Conservation (phyloP, 2,329 filamentous ascomycete genomes). For the Pyrenophora graminea region DNA sequence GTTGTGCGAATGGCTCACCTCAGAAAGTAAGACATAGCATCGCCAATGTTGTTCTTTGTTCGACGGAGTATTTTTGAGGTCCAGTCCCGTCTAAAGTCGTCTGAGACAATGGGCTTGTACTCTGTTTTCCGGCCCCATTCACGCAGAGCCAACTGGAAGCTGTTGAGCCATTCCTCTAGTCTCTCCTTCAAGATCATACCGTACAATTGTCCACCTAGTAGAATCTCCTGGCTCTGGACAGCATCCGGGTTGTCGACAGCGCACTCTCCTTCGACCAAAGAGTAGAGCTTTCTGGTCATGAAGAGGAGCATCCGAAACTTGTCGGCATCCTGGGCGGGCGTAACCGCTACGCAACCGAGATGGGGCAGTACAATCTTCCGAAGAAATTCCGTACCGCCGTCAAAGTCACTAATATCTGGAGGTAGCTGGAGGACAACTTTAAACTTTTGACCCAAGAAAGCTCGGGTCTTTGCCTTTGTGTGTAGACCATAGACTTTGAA, state of each 20-base stretch:
- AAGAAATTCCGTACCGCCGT: constrained; percentile 88
- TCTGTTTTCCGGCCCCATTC: constrained; percentile 61
- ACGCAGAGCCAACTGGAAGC: constrained; percentile 58
- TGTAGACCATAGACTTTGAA: constrained; percentile 91
- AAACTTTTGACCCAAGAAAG: constrained; percentile 90
- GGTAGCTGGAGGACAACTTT: constrained; percentile 82
- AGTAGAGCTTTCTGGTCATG: constrained; percentile 95
- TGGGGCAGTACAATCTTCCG: constrained; percentile 90
- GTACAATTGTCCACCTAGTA: constrained; percentile 91
- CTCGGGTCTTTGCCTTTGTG: constrained; percentile 77
- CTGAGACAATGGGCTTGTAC: constrained; percentile 68
- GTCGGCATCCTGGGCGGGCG: constrained; percentile 80
- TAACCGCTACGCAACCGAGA: constrained; percentile 82
- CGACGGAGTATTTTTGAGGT: constrained; percentile 75
- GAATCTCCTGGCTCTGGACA: constrained; percentile 91
- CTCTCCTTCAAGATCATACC: constrained; percentile 95
- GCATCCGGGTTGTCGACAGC: constrained; percentile 95
- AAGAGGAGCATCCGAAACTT: constrained; percentile 94
- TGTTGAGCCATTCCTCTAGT: constrained; percentile 85
- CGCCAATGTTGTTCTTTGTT: constrained; percentile 86
- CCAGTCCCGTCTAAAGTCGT: constrained; percentile 78
- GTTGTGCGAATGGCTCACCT: no score
- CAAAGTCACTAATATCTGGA: constrained; percentile 82
- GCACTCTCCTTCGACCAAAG: constrained; percentile 89
- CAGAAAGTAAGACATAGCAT: constrained; percentile 89